Base-by-base conservation (phyloP, 169 alveolate species). In the Eimeria brunetti region DNA sequence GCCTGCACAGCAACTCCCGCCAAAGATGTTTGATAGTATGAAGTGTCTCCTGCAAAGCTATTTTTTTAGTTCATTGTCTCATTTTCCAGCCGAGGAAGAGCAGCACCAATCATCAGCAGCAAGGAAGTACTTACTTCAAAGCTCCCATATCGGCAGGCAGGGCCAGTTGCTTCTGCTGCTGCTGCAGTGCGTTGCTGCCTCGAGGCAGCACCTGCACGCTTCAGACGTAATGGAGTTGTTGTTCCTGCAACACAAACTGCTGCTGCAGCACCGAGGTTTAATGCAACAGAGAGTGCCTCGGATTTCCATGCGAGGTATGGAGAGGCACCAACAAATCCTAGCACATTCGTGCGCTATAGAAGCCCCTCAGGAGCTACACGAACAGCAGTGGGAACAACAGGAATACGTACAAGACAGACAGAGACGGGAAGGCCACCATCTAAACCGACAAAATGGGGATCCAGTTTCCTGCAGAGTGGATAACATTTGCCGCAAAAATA, bases 131-230 rank as follows among this genome's bases (percentile, higher is more conserved):
- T 20, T 83, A 24, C 53, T 83, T 3, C 69, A 53, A 36, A 83
- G 58, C 16, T 53, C 75, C 33, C 14, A 24, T n/a, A 30, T 83
- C 38, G 69, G 69, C 41, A 83, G 36, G 49, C 69, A 49, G 53
- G 53, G 90, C 20, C 67, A 83, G 90, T 38, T 53, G 73, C 73
- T 83, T 20, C 67, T 78, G 67, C 88, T 78, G 88, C 90, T 83
- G 56, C 90, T 83, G 75, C 69, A 56, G 71, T 83, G 58, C 27
- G 75, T 36, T 56, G 90, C 90, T 83, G 90, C 90, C 53, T 18
- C 64, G 22, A 51, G 73, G 90, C 88, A 78, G 88, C 88, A 78
- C 67, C 75, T 53, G 56, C 90, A 33, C 38, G 30, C 73, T 18
- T 53, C 90, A 56, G 90, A 83, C 2, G 75, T 53, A 56, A 56